Percentiles rank a stretch among this genome's conserved stretches.
These are phyloP conservation scores for Theileria parva DNA, from an alignment of 169 alveolate species.

Conservation along the genomic window DNA sequence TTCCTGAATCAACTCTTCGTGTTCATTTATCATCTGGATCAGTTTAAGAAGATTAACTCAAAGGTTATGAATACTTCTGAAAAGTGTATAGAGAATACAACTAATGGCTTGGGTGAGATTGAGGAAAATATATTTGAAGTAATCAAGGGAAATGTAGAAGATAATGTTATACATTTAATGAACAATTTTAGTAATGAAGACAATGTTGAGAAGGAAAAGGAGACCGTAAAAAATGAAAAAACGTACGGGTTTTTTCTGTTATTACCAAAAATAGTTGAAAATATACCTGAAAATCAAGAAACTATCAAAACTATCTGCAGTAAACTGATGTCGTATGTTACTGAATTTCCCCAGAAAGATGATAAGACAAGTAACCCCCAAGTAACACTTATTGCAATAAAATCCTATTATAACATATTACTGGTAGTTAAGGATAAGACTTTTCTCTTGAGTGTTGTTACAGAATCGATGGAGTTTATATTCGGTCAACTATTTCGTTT, in stretches of 20 bases:
- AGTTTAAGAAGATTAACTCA: not conserved
- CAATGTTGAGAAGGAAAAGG: not conserved
- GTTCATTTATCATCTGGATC: not conserved
- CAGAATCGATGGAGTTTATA: too few relatives aligned
- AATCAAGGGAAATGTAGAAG: not conserved
- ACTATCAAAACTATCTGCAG: not conserved
- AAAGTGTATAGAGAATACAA: not conserved
- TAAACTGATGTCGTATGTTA: not conserved
- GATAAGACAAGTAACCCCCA: not conserved
- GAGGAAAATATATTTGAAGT: not conserved
- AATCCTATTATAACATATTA: not conserved
- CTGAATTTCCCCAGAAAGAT: slow-evolving; percentile 15
- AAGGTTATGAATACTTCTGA: not conserved
- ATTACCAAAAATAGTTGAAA: slow-evolving; percentile 14
- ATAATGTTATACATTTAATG: not conserved
- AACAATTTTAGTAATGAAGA: not conserved
- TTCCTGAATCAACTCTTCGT: not conserved
- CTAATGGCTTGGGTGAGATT: not conserved
- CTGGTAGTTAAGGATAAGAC: too few relatives aligned
- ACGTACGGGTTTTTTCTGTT: slow-evolving; percentile 13
- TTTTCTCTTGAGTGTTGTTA: too few relatives aligned
- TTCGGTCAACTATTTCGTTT: too few relatives aligned
- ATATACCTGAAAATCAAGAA: not conserved
- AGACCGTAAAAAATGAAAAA: not conserved
- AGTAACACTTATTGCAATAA: not conserved